These are phyloP conservation scores for Lizonia empirigonia DNA, from an alignment of 2,329 filamentous ascomycete species.

Conservation along the genomic window DNA sequence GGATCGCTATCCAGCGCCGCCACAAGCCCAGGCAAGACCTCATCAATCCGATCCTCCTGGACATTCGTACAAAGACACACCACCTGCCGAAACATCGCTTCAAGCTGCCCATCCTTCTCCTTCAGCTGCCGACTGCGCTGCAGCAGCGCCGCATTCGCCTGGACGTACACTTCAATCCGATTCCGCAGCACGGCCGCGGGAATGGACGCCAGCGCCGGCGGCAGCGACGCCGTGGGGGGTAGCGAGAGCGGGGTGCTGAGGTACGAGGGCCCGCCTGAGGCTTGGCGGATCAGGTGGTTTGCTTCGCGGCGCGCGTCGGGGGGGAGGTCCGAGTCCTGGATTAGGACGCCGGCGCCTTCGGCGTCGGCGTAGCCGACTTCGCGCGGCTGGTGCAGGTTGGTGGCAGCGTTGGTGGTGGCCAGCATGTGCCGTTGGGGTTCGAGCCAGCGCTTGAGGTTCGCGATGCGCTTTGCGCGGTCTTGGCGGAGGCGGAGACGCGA, in stretches of 20 bases:
- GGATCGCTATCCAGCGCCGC: conserved; percentile 87
- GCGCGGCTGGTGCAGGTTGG: conserved; percentile 50
- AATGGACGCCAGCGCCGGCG: conserved; percentile 47
- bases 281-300: conserved; percentile 35
- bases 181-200: conserved; percentile 60
- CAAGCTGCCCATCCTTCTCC: conserved; percentile 80
- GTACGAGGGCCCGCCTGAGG: conserved; percentile 39
- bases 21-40: conserved; percentile 76
- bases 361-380: conserved; percentile 56
- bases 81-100: conserved; percentile 85
- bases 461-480: conserved; percentile 71
- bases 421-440: conserved; percentile 69
- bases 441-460: conserved; percentile 76
- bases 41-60: conserved; percentile 78
- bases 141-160: conserved; percentile 70
- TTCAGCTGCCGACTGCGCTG: conserved; percentile 73
- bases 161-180: conserved; percentile 71
- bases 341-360: conserved; percentile 39
- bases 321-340: conserved; percentile 38
- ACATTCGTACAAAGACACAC: conserved; percentile 86
- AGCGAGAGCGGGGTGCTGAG: conserved; percentile 33
- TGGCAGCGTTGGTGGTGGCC: conserved; percentile 49
- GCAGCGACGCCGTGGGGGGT: conserved; percentile 42
- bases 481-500: conserved; percentile 66
- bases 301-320: conserved; percentile 36